Base-by-base conservation (phyloP, 2,329 filamentous ascomycete genomes). In the Beauveria medogensis region DNA sequence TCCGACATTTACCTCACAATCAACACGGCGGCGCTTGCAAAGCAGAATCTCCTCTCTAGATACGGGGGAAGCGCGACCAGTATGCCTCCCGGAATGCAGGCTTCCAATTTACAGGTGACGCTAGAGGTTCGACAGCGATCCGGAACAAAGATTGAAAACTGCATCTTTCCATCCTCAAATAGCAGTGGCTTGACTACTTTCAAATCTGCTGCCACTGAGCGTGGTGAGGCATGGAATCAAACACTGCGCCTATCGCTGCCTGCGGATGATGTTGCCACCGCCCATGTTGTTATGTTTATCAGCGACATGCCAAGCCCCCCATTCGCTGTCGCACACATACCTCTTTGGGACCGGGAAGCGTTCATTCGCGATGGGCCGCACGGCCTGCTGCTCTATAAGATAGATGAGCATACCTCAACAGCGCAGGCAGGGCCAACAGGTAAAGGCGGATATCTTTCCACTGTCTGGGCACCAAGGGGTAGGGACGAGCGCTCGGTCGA, bases 1-100 rank as follows among this genome's bases (percentile, higher is more conserved):
- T 97, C 92, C 12, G 95, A 99, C 72, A 97, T 99, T 55, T 99
- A 99, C 71, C 74, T 99, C 50, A 97, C 92, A 0, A 74, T 99
- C 53, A 85, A 86, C 62, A 87, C 91, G 64, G 90, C 91, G 0
- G 80, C 87, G n/a, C 78, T 99, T 26, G 87, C 88, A 20, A 86
- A 86, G 61, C 91, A 96, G 68, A 87, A 89, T 40, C 72, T 87
- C 0, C 71, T 88, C n/a, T 87, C 84, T 8, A 77, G 85, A n/a
- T 83, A 77, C 47, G 80, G 78, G 24, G 91, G 91, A n/a, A 90
- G 89, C 64, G 87, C 93, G 12, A 86, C 88, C 2, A 78, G 93
- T 1, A 81, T 90, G 34, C 82, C 87, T 2, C 78, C 79, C 18
- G 83, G 80, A 20, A 68, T 86, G 22, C 80, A 83, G 4, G 85